Conservation (phyloP, 139 green algal genomes). For the Penium margaritaceum region DNA sequence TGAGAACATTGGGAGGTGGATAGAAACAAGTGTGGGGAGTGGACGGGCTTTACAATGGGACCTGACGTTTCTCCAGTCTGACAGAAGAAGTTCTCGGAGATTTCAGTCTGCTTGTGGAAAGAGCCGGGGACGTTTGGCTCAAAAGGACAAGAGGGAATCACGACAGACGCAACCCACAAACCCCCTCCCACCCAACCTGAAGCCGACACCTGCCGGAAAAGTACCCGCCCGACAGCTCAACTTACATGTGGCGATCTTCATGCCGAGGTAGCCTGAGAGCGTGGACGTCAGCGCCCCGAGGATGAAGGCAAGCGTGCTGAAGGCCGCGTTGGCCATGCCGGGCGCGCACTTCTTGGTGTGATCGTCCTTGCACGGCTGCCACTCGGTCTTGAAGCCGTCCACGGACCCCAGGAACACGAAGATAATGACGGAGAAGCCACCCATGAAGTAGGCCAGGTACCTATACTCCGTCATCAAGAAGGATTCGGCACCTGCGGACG, state of each 20-base stretch:
- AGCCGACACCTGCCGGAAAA: no score
- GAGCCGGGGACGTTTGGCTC: not conserved
- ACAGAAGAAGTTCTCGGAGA: no score
- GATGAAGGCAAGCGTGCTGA: constrained; percentile 88
- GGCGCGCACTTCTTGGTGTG: constrained; percentile 38
- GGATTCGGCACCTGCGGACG: constrained; percentile 49
- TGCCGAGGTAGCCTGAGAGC: constrained; percentile 86
- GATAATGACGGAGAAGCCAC: constrained; percentile 75
- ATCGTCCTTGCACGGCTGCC: constrained; percentile 17
- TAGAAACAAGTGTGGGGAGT: not conserved
- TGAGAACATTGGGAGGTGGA: not conserved
- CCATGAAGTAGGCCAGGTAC: constrained; percentile 56
- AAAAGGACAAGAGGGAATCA: not conserved
- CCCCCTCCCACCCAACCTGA: no score
- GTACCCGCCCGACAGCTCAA: not conserved
- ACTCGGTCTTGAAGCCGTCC: constrained; percentile 23
- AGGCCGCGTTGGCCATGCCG: constrained; percentile 13
- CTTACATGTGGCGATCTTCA: constrained; percentile 86
- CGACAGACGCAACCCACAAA: no score
- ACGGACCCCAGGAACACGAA: constrained; percentile 71
- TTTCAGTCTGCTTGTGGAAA: not conserved
- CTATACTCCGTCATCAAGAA: constrained; percentile 94
- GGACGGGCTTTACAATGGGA: no score
- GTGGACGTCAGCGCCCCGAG: constrained; percentile 82
- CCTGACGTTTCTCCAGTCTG: no score